Evolutionary conservation across 805 yeast species (phyloP).

Genomic region (Clavispora fructus): DNA sequence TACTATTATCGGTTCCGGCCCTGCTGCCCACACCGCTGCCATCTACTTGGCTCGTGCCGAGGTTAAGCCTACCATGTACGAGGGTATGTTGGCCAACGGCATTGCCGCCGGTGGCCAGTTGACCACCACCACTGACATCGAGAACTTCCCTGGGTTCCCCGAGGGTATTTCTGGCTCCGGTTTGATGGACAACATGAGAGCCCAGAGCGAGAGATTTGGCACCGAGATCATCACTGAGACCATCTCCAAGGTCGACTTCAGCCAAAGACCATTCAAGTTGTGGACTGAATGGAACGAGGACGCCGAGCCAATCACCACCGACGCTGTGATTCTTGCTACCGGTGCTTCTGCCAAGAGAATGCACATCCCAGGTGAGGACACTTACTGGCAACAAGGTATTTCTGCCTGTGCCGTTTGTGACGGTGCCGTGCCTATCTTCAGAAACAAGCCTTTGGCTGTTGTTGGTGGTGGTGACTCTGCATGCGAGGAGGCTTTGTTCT

Average conservation of each 20-base stretch:
- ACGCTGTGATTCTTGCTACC: slow-evolving; percentile 88
- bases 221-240: slow-evolving; percentile 95
- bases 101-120: slow-evolving; percentile 98
- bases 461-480: slow-evolving; percentile 99
- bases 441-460: slow-evolving; percentile 96
- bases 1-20: slow-evolving; percentile 93
- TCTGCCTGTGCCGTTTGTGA: slow-evolving; percentile 99
- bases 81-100: slow-evolving; percentile 96
- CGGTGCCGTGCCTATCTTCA: slow-evolving; percentile 98
- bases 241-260: slow-evolving; percentile 83
- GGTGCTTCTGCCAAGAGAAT: slow-evolving; percentile 98
- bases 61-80: slow-evolving; percentile 86
- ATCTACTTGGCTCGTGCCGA: slow-evolving; percentile 96
- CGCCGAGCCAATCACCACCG: slow-evolving; percentile 84
- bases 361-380: slow-evolving; percentile 91
- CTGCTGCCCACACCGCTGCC: slow-evolving; percentile 99
- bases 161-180: slow-evolving; percentile 81
- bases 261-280: slow-evolving; percentile 86
- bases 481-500: slow-evolving; percentile 95
- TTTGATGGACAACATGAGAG: slow-evolving; percentile 91
- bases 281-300: slow-evolving; percentile 97
- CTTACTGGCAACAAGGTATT: slow-evolving; percentile 98
- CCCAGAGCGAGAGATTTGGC: slow-evolving; percentile 83
- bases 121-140: slow-evolving; percentile 97
- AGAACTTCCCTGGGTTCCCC: slow-evolving; percentile 99